Evolutionary conservation across 2,329 filamentous ascomycete species (phyloP).

Genomic region (Chrysoporthe cubensis): DNA sequence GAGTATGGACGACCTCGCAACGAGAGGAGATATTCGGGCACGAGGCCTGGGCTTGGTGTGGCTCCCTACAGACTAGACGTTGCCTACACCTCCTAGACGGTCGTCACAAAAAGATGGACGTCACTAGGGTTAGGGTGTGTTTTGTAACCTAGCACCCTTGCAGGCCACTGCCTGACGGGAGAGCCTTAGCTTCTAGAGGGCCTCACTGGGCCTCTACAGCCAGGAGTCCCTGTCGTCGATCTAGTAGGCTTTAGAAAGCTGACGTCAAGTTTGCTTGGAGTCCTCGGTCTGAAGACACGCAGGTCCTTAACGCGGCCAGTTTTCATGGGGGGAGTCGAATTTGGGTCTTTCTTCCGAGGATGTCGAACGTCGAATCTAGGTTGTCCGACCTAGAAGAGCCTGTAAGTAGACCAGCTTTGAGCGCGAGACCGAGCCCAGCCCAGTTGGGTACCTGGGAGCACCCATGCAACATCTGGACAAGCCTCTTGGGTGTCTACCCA

Average conservation of each 20-base stretch:
- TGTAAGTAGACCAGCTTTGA: not conserved
- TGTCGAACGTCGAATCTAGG: not conserved
- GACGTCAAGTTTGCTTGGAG: not conserved
- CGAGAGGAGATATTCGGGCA: not conserved
- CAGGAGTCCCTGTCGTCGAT: not conserved
- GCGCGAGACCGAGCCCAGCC: not conserved
- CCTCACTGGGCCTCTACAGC: not conserved
- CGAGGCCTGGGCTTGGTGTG: not conserved
- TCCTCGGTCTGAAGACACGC: not conserved
- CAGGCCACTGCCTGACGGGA: not conserved
- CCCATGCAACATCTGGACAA: not conserved
- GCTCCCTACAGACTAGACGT: not conserved
- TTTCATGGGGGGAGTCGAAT: no score
- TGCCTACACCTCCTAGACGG: not conserved
- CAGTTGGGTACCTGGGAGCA: not conserved
- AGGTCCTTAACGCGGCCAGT: no score
- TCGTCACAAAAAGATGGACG: not conserved
- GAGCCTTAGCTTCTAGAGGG: not conserved
- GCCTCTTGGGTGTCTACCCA: no score
- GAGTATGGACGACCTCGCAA: not conserved
- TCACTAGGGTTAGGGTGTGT: constrained; percentile 19
- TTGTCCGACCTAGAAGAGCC: not conserved
- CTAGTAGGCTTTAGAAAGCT: not conserved
- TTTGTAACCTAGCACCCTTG: not conserved
- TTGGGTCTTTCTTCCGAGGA: not conserved